Conservation (phyloP, 106 monocot species). For the Dendrobium chrysotoxum region DNA sequence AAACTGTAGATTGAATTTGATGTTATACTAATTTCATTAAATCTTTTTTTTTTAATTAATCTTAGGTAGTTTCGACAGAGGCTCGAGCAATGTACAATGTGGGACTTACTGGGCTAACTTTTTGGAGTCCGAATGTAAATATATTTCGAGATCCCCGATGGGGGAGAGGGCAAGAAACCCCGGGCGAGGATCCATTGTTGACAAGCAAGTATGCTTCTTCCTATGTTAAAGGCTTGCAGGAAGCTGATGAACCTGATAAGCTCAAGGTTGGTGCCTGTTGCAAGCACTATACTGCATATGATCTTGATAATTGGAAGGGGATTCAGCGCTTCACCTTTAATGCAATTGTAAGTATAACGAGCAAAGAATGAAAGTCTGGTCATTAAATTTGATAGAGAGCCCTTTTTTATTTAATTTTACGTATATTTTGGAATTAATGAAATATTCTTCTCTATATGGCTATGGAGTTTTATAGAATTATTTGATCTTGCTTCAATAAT, state of each 20-base stretch:
- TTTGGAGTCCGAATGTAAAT: constrained; percentile 96
- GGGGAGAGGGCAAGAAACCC: constrained; percentile 99
- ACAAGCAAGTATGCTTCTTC: constrained; percentile 60
- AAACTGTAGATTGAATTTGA: background rate
- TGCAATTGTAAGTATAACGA: constrained; percentile 45
- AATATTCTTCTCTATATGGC: no score
- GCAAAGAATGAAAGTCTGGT: background rate
- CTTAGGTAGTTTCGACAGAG: constrained; percentile 82
- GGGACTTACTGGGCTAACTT: constrained; percentile 78
- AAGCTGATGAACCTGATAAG: constrained; percentile 31
- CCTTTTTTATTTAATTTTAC: no score
- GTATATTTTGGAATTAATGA: no score
- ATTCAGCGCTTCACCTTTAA: constrained; percentile 81
- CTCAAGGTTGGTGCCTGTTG: constrained; percentile 96
- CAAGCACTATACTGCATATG: constrained; percentile 98
- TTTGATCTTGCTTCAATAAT: background rate
- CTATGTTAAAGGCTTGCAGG: constrained; percentile 74
- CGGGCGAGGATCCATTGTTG: constrained; percentile 82
- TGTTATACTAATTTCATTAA: background rate
- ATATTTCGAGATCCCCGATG: constrained; percentile 87
- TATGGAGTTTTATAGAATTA: background rate
- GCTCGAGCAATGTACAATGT: constrained; percentile 96
- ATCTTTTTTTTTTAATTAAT: background rate
- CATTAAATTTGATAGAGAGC: background rate
- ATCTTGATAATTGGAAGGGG: constrained; percentile 95